Base-by-base conservation (phyloP, 2,329 filamentous ascomycete genomes). In the Fusarium sp. region DNA sequence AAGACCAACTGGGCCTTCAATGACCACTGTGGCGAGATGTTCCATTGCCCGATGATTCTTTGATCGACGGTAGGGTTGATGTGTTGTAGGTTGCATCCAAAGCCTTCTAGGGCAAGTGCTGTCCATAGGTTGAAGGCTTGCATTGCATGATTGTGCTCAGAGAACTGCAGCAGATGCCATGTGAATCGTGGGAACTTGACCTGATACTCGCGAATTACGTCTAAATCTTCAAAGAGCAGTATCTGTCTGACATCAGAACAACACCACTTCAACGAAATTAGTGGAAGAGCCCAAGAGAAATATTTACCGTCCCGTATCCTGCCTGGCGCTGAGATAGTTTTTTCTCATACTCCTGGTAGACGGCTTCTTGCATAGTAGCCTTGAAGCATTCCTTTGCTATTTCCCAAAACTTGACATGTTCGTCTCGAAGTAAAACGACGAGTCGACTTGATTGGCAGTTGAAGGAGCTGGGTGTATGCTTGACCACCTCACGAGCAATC, bases 101-200 rank as follows among this genome's bases (percentile, higher is more conserved):
- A n/a, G 3, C 62, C 65, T 28, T 68, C 65, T 2, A 58, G 44
- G 2, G 39, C 11, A 5, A 68, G 23, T 12, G 62, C 57, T 1
- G 62, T 68, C 65, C 65, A 68, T n/a, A 68, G 23, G 12, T 62
- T 66, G 10, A 65, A 44, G 12, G 58, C 48, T 28, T 62, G 44
- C 62, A 68, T 66, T 18, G 62, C 65, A 28, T 68, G 60, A 15
- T 60, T 66, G 27, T 66, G 62, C 16, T 65, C 62, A n/a, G 62
- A 65, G 39, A 65, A 65, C 13, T 65, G 62, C 44, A 61, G 15
- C 5, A 65, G 44, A 62, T 65, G 62, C 16, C 37, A 46, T 1
- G 57, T 44, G 11, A 65, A 65, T 41, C 62, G 57, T 18, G 62
- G 44, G 10, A 39, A 28, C 9, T 30, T 47, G n/a, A 28, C 44